Percentiles rank a stretch among this genome's conserved stretches.
Conservation (phyloP, 352 stramenopile genomes). For the Thalassiosira hispida region DNA sequence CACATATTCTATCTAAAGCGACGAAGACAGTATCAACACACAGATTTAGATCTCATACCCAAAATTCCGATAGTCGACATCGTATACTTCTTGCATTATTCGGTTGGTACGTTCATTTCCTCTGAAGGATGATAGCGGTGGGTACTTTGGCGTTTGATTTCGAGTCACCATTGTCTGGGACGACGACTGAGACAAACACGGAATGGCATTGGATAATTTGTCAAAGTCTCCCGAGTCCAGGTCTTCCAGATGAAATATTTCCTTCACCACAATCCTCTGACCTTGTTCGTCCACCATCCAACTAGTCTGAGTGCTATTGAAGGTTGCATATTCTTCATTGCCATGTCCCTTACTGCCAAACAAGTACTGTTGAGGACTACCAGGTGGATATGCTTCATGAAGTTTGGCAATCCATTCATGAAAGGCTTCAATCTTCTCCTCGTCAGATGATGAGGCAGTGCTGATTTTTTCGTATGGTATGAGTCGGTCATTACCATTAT, state of each 20-base stretch:
- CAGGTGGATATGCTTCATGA: constrained; percentile 12
- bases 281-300: constrained; percentile 37
- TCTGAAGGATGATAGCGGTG: constrained; percentile 14
- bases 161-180: not conserved
- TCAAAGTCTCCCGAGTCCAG: not conserved
- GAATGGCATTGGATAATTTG: too few relatives aligned
- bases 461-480: too few relatives aligned
- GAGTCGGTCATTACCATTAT: too few relatives aligned
- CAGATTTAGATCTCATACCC: constrained; percentile 1
- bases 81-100: constrained; percentile 28
- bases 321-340: constrained; percentile 36
- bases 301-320: constrained; percentile 35
- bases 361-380: constrained; percentile 17
- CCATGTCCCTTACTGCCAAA: constrained; percentile 32
- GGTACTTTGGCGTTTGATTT: constrained; percentile 25
- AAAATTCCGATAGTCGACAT: constrained; percentile 20
- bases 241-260: constrained; percentile 29
- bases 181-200: too few relatives aligned
- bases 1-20: too few relatives aligned
- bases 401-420: not conserved
- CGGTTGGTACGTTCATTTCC: constrained; percentile 12
- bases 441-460: too few relatives aligned
- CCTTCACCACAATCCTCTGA: constrained; percentile 10
- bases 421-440: too few relatives aligned
- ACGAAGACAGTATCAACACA: too few relatives aligned